These are phyloP conservation scores for Penicillium occitanis DNA, from an alignment of 2,329 filamentous ascomycete genomes.

Conservation along the genomic window DNA sequence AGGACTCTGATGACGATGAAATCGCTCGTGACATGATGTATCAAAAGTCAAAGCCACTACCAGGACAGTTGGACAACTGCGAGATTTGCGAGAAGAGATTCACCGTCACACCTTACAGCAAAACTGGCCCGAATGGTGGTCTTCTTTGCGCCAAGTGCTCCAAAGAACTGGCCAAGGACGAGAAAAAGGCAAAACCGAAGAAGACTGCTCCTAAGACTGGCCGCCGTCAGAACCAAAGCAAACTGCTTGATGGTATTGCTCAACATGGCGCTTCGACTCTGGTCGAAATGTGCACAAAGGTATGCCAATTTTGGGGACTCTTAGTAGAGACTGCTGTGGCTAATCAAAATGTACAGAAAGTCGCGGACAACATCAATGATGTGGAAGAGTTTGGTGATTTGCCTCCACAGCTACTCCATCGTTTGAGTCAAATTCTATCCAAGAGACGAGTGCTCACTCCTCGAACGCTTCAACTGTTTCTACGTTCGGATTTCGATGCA, in stretches of 20 bases:
- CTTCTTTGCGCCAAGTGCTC: constrained; percentile 82
- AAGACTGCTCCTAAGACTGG: constrained; percentile 57
- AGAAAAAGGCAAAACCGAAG: constrained; percentile 58
- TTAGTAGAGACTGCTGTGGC: constrained; percentile 2
- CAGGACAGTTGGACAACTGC: constrained; percentile 86
- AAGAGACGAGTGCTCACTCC: constrained; percentile 60
- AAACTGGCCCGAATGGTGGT: constrained; percentile 76
- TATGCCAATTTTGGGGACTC: constrained; percentile 24
- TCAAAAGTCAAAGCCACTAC: constrained; percentile 59
- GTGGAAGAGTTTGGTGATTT: constrained; percentile 66
- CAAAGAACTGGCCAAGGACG: constrained; percentile 67
- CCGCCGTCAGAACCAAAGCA: constrained; percentile 77
- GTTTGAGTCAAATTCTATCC: constrained; percentile 63
- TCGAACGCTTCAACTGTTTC: constrained; percentile 47
- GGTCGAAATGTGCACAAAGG: constrained; percentile 59
- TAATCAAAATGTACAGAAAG: constrained; percentile 46
- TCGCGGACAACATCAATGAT: constrained; percentile 62
- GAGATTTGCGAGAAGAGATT: constrained; percentile 83
- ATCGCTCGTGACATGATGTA: constrained; percentile 55
- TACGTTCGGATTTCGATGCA: constrained; percentile 54
- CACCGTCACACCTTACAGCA: constrained; percentile 86
- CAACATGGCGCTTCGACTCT: constrained; percentile 45
- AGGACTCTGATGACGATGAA: constrained; percentile 49
- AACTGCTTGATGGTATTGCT: constrained; percentile 71
- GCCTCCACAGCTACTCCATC: constrained; percentile 56